phyloP scores from a whole-genome alignment of 106 monocot genomes.

The Allium sativum region DNA sequence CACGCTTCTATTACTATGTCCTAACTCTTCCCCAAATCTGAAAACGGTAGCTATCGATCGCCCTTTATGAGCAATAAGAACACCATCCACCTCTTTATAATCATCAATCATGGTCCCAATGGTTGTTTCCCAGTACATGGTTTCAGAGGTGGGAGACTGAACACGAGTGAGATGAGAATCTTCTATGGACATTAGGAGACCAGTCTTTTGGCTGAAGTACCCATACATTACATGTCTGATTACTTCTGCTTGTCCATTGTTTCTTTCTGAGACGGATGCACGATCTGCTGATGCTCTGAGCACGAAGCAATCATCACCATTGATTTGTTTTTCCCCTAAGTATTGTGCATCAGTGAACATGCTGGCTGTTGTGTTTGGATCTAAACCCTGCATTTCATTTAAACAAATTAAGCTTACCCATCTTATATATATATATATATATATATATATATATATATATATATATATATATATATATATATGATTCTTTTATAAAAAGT shows the following conservation, averaged over 20 bases:
- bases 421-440: not conserved
- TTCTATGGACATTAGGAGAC: constrained; percentile 45
- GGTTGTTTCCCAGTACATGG: constrained; percentile 51
- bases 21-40: constrained; percentile 24
- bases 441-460: too few relatives aligned
- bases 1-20: constrained; percentile 10
- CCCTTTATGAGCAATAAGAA: constrained; percentile 37
- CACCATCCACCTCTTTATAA: constrained; percentile 32
- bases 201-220: constrained; percentile 60
- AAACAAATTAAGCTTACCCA: not conserved
- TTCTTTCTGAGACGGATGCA: constrained; percentile 17
- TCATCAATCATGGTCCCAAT: constrained; percentile 38
- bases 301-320: constrained; percentile 45
- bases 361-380: constrained; percentile 39
- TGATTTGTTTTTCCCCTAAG: constrained; percentile 44
- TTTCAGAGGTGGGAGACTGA: constrained; percentile 14
- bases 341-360: constrained; percentile 43
- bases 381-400: constrained; percentile 30
- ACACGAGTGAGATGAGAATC: constrained; percentile 52
- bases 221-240: constrained; percentile 50
- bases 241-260: constrained; percentile 38
- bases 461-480: too few relatives aligned
- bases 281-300: constrained; percentile 35
- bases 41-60: constrained; percentile 33
- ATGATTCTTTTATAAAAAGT: not conserved